Conservation (phyloP, 495 filamentous ascomycete species). For the Amorphotheca resinae region DNA sequence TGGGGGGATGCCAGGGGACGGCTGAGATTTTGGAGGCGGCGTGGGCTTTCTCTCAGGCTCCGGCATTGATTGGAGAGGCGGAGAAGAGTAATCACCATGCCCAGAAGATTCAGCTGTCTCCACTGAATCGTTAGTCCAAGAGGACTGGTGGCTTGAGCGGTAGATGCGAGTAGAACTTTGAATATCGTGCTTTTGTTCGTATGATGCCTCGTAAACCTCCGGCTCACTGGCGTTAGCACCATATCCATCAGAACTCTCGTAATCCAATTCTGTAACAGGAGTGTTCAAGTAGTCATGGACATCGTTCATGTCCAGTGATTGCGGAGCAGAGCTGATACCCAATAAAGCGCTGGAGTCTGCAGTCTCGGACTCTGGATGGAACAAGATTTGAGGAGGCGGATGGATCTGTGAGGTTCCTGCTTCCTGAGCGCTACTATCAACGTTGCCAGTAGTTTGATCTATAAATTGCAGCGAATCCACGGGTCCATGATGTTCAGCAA, state of each 20-base stretch:
- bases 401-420: neutral
- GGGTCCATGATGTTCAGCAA: neutral
- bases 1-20: slow-evolving; percentile 5
- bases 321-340: slow-evolving; percentile 10
- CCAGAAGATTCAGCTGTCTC: slow-evolving; percentile 26
- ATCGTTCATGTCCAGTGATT: slow-evolving; percentile 8
- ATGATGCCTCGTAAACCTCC: slow-evolving; percentile 1
- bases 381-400: neutral
- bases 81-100: neutral
- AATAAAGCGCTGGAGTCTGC: slow-evolving; percentile 1
- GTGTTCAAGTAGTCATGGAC: slow-evolving; percentile 11
- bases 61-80: neutral
- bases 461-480: slow-evolving; percentile 4
- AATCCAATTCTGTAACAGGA: slow-evolving; percentile 18
- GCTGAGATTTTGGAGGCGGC: slow-evolving; percentile 20
- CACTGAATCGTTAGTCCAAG: slow-evolving; percentile 45
- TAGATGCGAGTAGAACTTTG: slow-evolving; percentile 12
- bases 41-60: slow-evolving; percentile 19
- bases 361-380: slow-evolving; percentile 1
- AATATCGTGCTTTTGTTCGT: slow-evolving; percentile 18
- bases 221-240: slow-evolving; percentile 24
- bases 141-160: slow-evolving; percentile 36
- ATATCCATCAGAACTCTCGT: slow-evolving; percentile 17
- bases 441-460: neutral
- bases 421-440: neutral